Conservation (phyloP, 2,329 filamentous ascomycete genomes). For the Exserohilum rostratum region DNA sequence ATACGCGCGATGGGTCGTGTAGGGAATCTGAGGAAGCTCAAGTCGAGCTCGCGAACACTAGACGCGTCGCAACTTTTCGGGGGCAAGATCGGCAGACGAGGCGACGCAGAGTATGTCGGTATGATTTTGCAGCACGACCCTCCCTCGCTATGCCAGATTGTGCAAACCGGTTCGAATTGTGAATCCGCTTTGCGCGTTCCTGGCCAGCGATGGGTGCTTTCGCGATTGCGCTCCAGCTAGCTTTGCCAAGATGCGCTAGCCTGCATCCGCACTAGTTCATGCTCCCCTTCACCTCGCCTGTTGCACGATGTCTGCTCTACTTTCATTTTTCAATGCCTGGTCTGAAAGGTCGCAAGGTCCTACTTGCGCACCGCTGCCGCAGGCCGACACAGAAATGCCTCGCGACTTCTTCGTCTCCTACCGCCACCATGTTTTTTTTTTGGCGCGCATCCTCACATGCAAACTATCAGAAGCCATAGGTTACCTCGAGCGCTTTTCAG, state of each 20-base stretch:
- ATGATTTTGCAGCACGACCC: conserved; percentile 6
- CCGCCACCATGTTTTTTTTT: not conserved
- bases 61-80: conserved; percentile 39
- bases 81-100: conserved; percentile 1
- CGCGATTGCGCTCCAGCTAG: conserved; percentile 28
- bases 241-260: conserved; percentile 24
- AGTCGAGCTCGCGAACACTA: conserved; percentile 33
- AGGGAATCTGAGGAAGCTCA: conserved; percentile 36
- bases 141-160: conserved; percentile 10
- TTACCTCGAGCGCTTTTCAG: not conserved
- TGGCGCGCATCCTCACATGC: not conserved
- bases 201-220: conserved; percentile 29
- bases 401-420: too few species aligned
- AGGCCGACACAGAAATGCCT: not conserved
- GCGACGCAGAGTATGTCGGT: conserved; percentile 5
- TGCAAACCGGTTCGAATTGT: conserved; percentile 14
- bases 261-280: not conserved
- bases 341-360: not conserved
- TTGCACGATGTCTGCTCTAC: not conserved
- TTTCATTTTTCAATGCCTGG: not conserved
- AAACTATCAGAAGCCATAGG: not conserved
- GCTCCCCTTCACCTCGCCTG: conserved; percentile 2
- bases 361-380: not conserved
- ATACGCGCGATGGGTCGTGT: conserved; percentile 27
- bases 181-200: conserved; percentile 33